A percentile compares a stretch with the other conserved stretches of the same genome.
Evolutionary conservation across 2,329 filamentous ascomycete genomes (phyloP).

Genomic region (Aureobasidium sp.): DNA sequence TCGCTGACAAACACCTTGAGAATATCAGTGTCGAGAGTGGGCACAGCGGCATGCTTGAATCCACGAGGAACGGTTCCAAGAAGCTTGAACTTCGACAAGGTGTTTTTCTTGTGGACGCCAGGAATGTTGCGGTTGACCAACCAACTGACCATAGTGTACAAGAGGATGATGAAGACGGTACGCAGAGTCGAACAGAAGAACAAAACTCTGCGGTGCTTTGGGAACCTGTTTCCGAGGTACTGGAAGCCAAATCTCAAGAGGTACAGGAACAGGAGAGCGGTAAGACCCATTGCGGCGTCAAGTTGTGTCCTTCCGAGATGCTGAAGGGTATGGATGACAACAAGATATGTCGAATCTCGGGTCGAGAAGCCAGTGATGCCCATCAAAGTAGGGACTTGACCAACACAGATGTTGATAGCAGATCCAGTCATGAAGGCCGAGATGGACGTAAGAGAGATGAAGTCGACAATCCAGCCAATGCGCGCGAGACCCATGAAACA

Average conservation of each 20-base stretch:
- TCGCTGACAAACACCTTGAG: conserved; percentile 61
- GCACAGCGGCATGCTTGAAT: conserved; percentile 70
- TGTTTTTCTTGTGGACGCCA: conserved; percentile 35
- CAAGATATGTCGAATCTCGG: conserved; percentile 67
- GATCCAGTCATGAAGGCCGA: conserved; percentile 97
- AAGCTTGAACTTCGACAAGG: conserved; percentile 55
- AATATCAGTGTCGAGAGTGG: conserved; percentile 56
- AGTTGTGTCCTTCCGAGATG: conserved; percentile 56
- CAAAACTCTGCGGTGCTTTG: conserved; percentile 60
- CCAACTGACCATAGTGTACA: conserved; percentile 89
- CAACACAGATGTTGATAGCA: conserved; percentile 75
- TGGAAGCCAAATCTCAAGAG: conserved; percentile 59
- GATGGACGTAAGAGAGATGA: conserved; percentile 83
- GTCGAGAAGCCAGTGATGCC: conserved; percentile 55
- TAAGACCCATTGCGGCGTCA: conserved; percentile 86
- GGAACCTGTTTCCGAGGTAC: conserved; percentile 58
- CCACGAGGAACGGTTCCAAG: conserved; percentile 72
- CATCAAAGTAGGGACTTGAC: conserved; percentile 74
- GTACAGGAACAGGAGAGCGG: conserved; percentile 70
- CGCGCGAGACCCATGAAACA: conserved; percentile 69
- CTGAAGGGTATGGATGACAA: conserved; percentile 76
- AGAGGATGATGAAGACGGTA: conserved; percentile 80
- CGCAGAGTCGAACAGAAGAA: conserved; percentile 91
- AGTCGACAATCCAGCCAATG: conserved; percentile 81
- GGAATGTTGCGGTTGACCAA: conserved; percentile 55